Evolutionary conservation across 2,329 filamentous ascomycete genomes (phyloP).

Genomic region (Dothistroma pini): DNA sequence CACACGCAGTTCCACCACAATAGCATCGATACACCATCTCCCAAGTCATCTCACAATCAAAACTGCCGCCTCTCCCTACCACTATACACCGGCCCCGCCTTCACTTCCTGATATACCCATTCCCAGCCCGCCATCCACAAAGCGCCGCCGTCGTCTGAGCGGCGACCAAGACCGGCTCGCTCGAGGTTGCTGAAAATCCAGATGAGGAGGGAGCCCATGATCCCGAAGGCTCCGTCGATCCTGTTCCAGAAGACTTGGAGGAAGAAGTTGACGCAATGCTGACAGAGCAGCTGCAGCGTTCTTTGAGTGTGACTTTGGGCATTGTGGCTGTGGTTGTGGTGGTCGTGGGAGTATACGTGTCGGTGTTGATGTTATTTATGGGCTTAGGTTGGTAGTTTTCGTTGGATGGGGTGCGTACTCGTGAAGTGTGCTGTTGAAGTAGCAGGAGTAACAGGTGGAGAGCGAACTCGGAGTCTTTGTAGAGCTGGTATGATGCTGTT

Average conservation of each 20-base stretch:
- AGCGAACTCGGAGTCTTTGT: background rate
- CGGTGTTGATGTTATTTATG: background rate
- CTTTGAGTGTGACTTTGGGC: background rate
- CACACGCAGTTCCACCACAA: background rate
- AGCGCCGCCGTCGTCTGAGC: background rate
- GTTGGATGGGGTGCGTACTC: background rate
- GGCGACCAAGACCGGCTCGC: background rate
- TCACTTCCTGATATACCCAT: background rate
- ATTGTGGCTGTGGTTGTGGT: background rate
- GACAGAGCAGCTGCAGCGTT: background rate
- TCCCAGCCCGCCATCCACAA: background rate
- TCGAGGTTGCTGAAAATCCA: background rate
- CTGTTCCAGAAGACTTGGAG: background rate
- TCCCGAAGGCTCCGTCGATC: background rate
- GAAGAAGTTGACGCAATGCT: background rate
- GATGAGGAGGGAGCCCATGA: background rate
- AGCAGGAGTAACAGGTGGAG: background rate
- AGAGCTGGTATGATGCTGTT: background rate
- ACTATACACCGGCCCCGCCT: background rate
- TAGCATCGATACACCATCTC: too few species aligned
- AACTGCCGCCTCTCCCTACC: background rate
- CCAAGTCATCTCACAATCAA: background rate
- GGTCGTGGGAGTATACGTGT: too few species aligned
- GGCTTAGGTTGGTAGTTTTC: background rate
- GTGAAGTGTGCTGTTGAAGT: background rate